Conservation (phyloP, 208 protist genomes). For the Leishmania lainsoni region DNA sequence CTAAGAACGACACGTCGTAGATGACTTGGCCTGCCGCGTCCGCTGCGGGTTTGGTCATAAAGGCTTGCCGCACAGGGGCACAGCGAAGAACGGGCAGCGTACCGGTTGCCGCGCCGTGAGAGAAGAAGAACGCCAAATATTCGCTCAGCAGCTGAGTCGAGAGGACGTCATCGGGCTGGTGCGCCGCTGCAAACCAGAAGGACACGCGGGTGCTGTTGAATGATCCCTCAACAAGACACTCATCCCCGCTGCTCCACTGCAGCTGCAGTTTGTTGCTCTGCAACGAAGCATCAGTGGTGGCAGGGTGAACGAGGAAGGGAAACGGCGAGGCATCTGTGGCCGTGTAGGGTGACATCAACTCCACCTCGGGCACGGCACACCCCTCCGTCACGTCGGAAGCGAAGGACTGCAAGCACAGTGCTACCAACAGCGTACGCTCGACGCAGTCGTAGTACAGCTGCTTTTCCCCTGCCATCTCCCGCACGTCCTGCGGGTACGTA, state of each 20-base stretch:
- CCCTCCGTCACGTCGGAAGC: constrained; percentile 96
- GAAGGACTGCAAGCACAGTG: constrained; percentile 97
- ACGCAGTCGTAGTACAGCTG: constrained; percentile 95
- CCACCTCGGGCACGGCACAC: constrained; percentile 98
- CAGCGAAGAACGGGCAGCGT: constrained; percentile 23
- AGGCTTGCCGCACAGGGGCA: background rate
- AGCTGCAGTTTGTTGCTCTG: constrained; percentile 3
- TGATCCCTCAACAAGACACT: constrained; percentile 92
- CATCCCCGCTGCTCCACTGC: constrained; percentile 71
- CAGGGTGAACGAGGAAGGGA: background rate
- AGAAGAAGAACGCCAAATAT: constrained; percentile 97
- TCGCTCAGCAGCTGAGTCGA: constrained; percentile 92
- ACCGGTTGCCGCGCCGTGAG: constrained; percentile 62
- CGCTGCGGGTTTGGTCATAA: background rate
- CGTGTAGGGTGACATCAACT: constrained; percentile 48
- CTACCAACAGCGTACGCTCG: constrained; percentile 90
- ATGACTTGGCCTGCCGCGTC: background rate
- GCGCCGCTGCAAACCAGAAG: constrained; percentile 58
- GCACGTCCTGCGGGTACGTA: background rate
- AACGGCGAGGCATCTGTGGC: background rate
- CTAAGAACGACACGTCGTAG: constrained; percentile 23
- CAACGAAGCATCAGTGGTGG: background rate
- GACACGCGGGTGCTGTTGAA: constrained; percentile 97
- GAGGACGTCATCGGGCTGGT: constrained; percentile 94
- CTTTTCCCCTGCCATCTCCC: constrained; percentile 15